phyloP scores from a whole-genome alignment of 495 filamentous ascomycete genomes.

The Penicillium canescens region DNA sequence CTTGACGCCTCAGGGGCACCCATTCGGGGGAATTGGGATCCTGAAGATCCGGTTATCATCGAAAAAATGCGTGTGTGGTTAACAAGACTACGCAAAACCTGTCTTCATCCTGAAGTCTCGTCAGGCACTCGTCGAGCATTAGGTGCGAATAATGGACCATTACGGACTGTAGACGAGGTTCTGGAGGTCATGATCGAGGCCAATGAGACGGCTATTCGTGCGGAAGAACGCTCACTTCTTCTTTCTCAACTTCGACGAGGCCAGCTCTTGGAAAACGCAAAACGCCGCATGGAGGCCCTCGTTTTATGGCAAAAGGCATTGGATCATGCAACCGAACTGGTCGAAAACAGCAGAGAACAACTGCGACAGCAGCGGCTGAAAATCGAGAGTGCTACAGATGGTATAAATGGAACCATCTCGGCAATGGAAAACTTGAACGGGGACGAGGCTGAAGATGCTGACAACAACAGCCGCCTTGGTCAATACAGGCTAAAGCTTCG shows the following conservation, averaged over 20 bases:
- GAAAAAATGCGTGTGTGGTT: slow-evolving; percentile 73
- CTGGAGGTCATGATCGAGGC: slow-evolving; percentile 87
- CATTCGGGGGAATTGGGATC: slow-evolving; percentile 58
- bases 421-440: slow-evolving; percentile 32
- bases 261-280: slow-evolving; percentile 70
- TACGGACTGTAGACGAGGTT: slow-evolving; percentile 81
- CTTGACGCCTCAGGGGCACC: slow-evolving; percentile 66
- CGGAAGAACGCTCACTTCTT: slow-evolving; percentile 67
- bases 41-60: slow-evolving; percentile 53
- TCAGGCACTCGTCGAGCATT: slow-evolving; percentile 66
- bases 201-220: slow-evolving; percentile 59
- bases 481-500: slow-evolving; percentile 68
- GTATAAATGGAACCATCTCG: slow-evolving; percentile 9
- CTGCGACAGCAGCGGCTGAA: slow-evolving; percentile 51
- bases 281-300: slow-evolving; percentile 58
- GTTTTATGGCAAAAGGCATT: slow-evolving; percentile 65
- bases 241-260: slow-evolving; percentile 63
- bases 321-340: slow-evolving; percentile 52
- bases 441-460: slow-evolving; percentile 45
- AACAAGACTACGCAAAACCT: slow-evolving; percentile 73
- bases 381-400: slow-evolving; percentile 3
- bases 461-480: slow-evolving; percentile 51
- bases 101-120: slow-evolving; percentile 80
- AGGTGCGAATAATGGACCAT: slow-evolving; percentile 60
- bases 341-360: slow-evolving; percentile 63